Evolutionary conservation across 192 early-diverging fungal species (phyloP).

Genomic region (Backusella mclennaniae): DNA sequence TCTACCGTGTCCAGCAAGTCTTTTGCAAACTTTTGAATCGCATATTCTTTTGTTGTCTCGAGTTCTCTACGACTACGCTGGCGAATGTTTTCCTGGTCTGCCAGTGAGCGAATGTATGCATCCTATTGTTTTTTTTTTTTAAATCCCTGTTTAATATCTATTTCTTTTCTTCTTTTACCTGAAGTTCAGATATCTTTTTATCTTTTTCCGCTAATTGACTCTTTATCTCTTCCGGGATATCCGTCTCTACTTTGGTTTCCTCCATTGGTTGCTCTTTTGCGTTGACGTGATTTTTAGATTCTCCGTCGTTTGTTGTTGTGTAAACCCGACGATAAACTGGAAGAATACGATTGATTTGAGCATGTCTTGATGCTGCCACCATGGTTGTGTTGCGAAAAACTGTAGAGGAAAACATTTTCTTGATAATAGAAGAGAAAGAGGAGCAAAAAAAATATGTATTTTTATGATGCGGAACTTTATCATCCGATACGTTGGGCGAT

Average conservation of each 20-base stretch:
- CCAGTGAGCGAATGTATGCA: conserved; percentile 84
- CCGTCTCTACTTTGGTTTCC: conserved; percentile 17
- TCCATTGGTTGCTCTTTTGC: not conserved
- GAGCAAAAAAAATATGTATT: no score
- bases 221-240: not conserved
- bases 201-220: conserved; percentile 60
- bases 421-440: not conserved
- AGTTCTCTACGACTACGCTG: conserved; percentile 84
- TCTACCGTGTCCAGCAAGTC: conserved; percentile 92
- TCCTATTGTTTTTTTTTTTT: conserved; percentile 54
- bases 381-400: not conserved
- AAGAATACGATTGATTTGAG: not conserved
- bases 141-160: not conserved
- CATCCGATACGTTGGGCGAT: not conserved
- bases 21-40: conserved; percentile 98
- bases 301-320: conserved; percentile 33
- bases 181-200: conserved; percentile 74
- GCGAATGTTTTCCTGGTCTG: conserved; percentile 96
- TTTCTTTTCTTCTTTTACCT: conserved; percentile 46
- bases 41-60: conserved; percentile 74
- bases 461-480: not conserved
- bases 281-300: conserved; percentile 19
- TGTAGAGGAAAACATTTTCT: not conserved
- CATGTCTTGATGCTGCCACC: not conserved
- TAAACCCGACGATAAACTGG: conserved; percentile 9